Base-by-base conservation (phyloP, 495 filamentous ascomycete species). In the Tuber microsphaerosporum region DNA sequence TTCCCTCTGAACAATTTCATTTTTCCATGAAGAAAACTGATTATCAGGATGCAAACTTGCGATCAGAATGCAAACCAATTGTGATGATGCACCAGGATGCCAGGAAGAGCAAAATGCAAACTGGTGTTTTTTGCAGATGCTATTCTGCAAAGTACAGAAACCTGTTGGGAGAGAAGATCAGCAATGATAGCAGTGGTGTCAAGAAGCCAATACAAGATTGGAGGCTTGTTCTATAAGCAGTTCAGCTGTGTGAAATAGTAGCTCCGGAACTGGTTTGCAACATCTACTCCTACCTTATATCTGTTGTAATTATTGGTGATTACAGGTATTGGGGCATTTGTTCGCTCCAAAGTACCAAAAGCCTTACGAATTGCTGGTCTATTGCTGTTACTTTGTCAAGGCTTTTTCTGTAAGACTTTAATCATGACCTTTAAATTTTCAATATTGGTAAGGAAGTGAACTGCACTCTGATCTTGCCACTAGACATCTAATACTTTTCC, bases 301-400 rank as follows among this genome's bases (percentile, higher is more conserved):
- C n/a, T n/a, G n/a, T 78, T 80, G 70, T 80, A 78, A 70, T 80
- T 73, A n/a, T 80, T 56, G 20, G 80, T 78, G 73, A 74, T 48
- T 39, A 37, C 37, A 22, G 76, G 61, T 26, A 78, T 76, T 34
- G n/a, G 1, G 2, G 68, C 17, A 26, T 74, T 69, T 44, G 73
- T 80, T 17, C 19, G 65, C 0, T 70, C 41, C 2, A 69, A 45
- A 9, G 77, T 74, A 9, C 69, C 75, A 78, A 80, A 81, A 8
- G 76, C 75, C 51, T 72, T 43, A 10, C 45, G 20, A n/a, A 71
- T 45, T 45, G 75, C 76, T 0, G 19, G 79, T 31, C 45, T 75
- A 22, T 79, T 80, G 43, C 56, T 73, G 48, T 45, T 68, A 26
- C 75, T 71, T 12, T 74, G 46, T 14, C 75, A 74, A 14, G 71